A percentile compares a stretch with the other conserved stretches of the same genome.
Conservation (phyloP, 2,329 filamentous ascomycete genomes). For the Podosphaera aphanis region DNA sequence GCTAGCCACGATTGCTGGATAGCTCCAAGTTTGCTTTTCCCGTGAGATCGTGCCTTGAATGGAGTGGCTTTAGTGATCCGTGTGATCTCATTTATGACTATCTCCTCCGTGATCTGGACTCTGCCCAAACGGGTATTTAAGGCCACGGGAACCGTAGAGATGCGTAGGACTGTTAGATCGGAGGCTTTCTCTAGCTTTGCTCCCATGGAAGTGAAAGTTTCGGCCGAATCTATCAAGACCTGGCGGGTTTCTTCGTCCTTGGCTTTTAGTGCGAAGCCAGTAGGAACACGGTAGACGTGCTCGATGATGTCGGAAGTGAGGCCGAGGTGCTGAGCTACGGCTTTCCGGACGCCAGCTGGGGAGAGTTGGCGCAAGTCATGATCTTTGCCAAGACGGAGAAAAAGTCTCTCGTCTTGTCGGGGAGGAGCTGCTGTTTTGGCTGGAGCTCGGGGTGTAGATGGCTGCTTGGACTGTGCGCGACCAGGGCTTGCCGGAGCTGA, state of each 20-base stretch:
- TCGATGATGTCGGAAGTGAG: too few species aligned
- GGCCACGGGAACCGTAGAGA: too few species aligned
- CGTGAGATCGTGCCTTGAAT: background rate
- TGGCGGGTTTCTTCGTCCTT: too few species aligned
- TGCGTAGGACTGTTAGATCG: too few species aligned
- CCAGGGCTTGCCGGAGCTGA: background rate
- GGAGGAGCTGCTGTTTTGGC: background rate
- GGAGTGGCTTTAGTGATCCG: background rate
- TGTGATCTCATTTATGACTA: too few species aligned
- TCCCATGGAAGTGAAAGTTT: too few species aligned
- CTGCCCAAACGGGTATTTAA: too few species aligned
- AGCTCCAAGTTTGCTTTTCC: background rate
- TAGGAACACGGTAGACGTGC: too few species aligned
- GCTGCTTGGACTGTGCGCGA: background rate
- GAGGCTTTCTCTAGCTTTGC: too few species aligned
- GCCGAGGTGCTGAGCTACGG: background rate
- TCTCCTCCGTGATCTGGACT: too few species aligned
- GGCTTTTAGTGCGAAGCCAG: too few species aligned
- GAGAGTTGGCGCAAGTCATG: background rate
- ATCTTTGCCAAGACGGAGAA: background rate
- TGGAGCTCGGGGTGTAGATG: background rate
- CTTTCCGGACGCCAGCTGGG: background rate
- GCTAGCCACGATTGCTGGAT: background rate
- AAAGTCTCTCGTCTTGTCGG: background rate
- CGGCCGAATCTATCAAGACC: too few species aligned